Base-by-base conservation (phyloP, 2,329 filamentous ascomycete species). In the Calonectria honghensis region DNA sequence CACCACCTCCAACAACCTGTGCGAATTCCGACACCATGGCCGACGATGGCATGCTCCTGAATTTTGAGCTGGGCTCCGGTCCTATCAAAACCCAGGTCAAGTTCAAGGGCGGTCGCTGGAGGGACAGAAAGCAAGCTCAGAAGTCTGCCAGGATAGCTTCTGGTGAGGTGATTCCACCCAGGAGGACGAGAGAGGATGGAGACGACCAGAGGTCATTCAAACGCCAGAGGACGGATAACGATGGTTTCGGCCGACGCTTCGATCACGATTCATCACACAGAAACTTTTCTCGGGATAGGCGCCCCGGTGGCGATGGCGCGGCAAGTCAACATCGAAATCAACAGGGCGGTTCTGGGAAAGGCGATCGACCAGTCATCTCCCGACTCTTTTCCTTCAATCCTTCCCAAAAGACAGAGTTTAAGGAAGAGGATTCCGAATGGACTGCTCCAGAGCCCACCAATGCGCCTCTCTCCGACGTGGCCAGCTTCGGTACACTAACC, bases 331-430 rank as follows among this genome's bases (percentile, higher is more conserved):
- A 75, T 51, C 79, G 80, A 70, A 76, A 73, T 61, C 79, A 78
- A 11, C 79, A 80, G 20, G 65, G 75, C 20, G 74, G 78, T 70
- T 29, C 74, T 27, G 76, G 76, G 70, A 83, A 79, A 51, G 76
- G 78, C 27, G 70, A 76, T 32, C 82, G 87, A 52, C 92, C 95
- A 79, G 90, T 98, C 73, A 94, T 98, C 31, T 98, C 97, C 7
- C 96, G 96, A 16, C 90, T 99, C 3, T 99, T 98, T 86, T 95
- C 95, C 1, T 96, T 93, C 85, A 99, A 98, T 76, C 96, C 96
- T 0, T 86, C 89, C 6, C 90, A 95, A 5, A 93, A 91, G 75
- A 94, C 92, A 2, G 89, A 90, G 48, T 88, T 90, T 45, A 88
- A 90, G 10, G 89, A 90, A 37, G 84, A 87, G 1, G 83, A 86